Conservation (phyloP, 805 yeast species). For the Lipomyces yamadae region DNA sequence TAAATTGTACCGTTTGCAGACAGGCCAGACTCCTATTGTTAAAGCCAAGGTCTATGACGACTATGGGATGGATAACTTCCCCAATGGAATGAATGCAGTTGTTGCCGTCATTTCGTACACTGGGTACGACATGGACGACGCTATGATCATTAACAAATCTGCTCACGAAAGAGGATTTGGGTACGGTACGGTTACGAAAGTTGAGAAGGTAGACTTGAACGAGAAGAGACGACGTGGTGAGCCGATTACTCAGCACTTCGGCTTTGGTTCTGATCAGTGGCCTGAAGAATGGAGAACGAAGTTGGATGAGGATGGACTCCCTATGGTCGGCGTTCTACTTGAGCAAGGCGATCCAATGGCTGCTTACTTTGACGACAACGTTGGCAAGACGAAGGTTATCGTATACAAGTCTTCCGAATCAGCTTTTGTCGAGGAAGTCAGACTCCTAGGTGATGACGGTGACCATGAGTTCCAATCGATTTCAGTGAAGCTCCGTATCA, state of each 20-base stretch:
- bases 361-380: constrained; percentile 88
- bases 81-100: constrained; percentile 97
- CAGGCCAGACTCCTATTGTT: constrained; percentile 97
- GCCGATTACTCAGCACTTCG: constrained; percentile 91
- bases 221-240: constrained; percentile 85
- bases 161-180: constrained; percentile 99
- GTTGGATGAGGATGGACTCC: constrained; percentile 91
- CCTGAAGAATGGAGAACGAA: constrained; percentile 89
- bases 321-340: constrained; percentile 82
- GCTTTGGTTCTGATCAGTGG: constrained; percentile 92
- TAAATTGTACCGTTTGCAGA: constrained; percentile 87
- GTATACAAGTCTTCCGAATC: constrained; percentile 94
- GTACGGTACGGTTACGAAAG: constrained; percentile 94
- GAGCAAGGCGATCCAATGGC: constrained; percentile 96
- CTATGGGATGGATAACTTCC: constrained; percentile 97
- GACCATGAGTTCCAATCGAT: constrained; percentile 81
- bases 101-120: constrained; percentile 99
- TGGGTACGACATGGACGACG: constrained; percentile 99
- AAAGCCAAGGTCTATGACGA: constrained; percentile 92
- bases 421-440: constrained; percentile 94
- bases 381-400: constrained; percentile 88
- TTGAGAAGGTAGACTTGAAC: constrained; percentile 84
- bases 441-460: constrained; percentile 82
- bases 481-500: constrained; percentile 85
- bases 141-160: constrained; percentile 96